Evolutionary conservation across 1,139 yeast genomes (phyloP).

Genomic region (Suhomyces bokatorum): DNA sequence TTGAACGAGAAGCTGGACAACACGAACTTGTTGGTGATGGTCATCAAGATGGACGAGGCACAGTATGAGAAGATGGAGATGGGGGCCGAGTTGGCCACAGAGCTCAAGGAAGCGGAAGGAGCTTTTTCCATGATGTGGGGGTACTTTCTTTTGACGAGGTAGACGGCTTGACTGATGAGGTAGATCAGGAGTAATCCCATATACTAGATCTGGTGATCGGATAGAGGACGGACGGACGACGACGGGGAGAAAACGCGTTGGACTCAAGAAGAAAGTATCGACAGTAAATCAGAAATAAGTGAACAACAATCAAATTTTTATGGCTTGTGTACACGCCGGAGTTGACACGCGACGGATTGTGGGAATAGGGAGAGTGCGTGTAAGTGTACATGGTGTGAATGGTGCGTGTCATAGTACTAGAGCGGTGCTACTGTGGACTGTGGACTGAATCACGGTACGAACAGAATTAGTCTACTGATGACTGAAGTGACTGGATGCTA

Average conservation of each 20-base stretch:
- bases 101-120: conserved; percentile 27
- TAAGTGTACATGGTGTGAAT: no score
- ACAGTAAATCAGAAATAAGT: not conserved
- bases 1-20: conserved; percentile 81
- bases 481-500: no score
- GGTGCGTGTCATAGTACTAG: no score
- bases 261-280: not conserved
- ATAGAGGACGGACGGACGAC: not conserved
- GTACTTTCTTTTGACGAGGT: conserved; percentile 30
- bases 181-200: conserved; percentile 49
- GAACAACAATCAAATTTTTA: conserved; percentile 13
- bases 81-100: conserved; percentile 77
- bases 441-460: no score
- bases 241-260: not conserved
- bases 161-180: conserved; percentile 38
- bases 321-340: conserved; percentile 1
- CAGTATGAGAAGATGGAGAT: conserved; percentile 87
- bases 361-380: not conserved
- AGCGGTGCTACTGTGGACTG: no score
- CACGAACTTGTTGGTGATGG: conserved; percentile 95
- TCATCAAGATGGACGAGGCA: conserved; percentile 91
- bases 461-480: no score
- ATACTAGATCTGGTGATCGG: conserved; percentile 16
- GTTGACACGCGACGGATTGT: conserved; percentile 3
- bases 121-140: conserved; percentile 34